These are phyloP conservation scores for Gautieria morchelliformis DNA, from an alignment of 768 basidiomycete genomes.

Conservation along the genomic window DNA sequence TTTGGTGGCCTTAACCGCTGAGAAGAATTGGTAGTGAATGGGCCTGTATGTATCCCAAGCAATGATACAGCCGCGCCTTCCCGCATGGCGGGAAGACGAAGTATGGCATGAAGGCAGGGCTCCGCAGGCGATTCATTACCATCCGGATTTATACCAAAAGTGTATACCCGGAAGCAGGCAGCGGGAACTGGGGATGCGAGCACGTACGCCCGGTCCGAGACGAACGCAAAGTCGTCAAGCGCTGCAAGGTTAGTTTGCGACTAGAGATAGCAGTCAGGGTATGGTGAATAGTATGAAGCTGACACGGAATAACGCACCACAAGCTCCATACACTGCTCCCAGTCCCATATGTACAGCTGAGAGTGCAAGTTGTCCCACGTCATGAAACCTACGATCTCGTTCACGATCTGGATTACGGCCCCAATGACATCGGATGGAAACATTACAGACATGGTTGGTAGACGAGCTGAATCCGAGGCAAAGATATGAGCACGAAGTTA, in stretches of 20 bases:
- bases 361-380: conserved; percentile 24
- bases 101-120: conserved; percentile 1
- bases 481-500: background rate
- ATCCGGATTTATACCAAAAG: background rate
- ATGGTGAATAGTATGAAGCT: background rate
- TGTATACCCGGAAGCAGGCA: background rate
- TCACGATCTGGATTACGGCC: conserved; percentile 39
- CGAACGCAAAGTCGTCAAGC: conserved; percentile 37
- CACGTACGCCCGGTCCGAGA: conserved; percentile 34
- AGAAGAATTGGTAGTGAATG: background rate
- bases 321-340: conserved; percentile 34
- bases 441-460: conserved; percentile 19
- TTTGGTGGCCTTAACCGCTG: background rate
- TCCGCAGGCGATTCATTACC: background rate
- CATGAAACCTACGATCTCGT: conserved; percentile 44
- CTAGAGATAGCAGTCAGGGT: conserved; percentile 15
- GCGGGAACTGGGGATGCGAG: conserved; percentile 24
- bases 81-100: background rate
- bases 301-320: conserved; percentile 26
- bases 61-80: background rate
- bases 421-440: conserved; percentile 14
- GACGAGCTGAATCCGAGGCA: conserved; percentile 18
- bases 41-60: conserved; percentile 6
- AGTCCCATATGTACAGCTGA: conserved; percentile 40
- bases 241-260: conserved; percentile 17